A percentile compares a stretch with the other conserved stretches of the same genome.
Evolutionary conservation across 192 early-diverging fungal species (phyloP).

Genomic region (Haplosporangium gracile): DNA sequence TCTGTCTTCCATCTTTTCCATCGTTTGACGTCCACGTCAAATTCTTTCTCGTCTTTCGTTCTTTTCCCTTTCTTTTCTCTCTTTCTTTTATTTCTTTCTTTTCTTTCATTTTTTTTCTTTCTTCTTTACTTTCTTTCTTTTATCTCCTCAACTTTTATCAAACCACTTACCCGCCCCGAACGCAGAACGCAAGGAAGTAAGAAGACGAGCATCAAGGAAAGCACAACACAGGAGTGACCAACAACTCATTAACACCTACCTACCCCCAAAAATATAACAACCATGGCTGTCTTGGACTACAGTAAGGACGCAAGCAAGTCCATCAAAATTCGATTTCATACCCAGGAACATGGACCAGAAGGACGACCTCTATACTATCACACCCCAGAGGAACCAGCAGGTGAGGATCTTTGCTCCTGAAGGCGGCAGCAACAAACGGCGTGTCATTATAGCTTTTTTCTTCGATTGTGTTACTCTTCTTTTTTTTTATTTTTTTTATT

Average conservation of each 20-base stretch:
- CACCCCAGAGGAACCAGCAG: conserved; percentile 1
- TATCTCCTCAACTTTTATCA: background rate
- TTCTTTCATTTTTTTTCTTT: background rate
- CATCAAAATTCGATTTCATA: background rate
- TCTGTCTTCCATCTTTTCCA: too few relatives aligned
- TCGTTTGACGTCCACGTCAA: too few relatives aligned
- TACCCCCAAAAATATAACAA: background rate
- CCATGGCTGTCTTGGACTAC: background rate
- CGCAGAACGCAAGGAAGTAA: background rate
- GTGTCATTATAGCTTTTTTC: too few relatives aligned
- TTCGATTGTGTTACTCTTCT: too few relatives aligned
- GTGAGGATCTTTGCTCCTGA: background rate
- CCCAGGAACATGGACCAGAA: background rate
- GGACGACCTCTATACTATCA: conserved; percentile 3
- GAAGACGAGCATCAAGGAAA: background rate
- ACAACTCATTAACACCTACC: background rate
- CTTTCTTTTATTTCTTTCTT: background rate
- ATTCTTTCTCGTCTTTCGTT: too few relatives aligned
- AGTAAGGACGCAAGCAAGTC: background rate
- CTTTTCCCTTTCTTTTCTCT: background rate
- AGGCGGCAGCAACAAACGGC: too few relatives aligned
- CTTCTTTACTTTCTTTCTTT: background rate
- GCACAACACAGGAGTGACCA: background rate
- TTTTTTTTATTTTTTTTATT: too few relatives aligned
- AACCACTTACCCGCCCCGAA: background rate